Evolutionary conservation across 148 eudicot genomes (phyloP).

Genomic region (Pouteria glomerata): DNA sequence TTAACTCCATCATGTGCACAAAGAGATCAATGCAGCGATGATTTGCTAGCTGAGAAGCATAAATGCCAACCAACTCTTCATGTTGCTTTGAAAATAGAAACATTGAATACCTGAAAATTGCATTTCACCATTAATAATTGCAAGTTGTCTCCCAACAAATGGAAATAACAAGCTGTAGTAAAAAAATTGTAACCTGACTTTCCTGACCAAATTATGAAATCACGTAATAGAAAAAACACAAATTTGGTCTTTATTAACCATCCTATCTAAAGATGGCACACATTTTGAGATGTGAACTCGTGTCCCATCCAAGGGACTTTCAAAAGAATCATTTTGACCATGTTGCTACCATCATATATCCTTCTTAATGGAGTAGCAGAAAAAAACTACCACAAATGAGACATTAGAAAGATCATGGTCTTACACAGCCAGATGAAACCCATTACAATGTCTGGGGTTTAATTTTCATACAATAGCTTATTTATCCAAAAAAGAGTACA

Average conservation of each 20-base stretch:
- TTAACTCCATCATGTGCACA: slow-evolving; percentile 98
- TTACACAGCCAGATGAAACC: neutral
- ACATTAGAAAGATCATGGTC: neutral
- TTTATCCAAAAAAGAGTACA: too few relatives aligned
- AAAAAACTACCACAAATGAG: neutral
- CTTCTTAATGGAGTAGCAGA: neutral
- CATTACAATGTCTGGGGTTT: neutral
- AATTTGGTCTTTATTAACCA: neutral
- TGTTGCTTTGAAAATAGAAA: slow-evolving; percentile 81
- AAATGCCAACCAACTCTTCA: slow-evolving; percentile 88
- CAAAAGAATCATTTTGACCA: neutral
- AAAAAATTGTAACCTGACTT: neutral
- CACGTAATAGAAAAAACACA: neutral
- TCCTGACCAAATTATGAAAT: neutral
- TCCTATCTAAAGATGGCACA: neutral
- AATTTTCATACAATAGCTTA: too few relatives aligned
- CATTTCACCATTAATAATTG: neutral
- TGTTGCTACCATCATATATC: too few relatives aligned
- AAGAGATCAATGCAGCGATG: slow-evolving; percentile 93
- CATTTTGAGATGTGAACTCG: neutral
- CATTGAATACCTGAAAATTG: slow-evolving; percentile 67
- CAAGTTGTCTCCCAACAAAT: neutral
- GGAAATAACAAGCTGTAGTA: neutral
- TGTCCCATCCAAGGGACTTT: neutral
- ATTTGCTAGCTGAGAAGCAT: slow-evolving; percentile 88